A percentile compares a stretch with the other conserved stretches of the same genome.
Conservation (phyloP, 257 asterid species). For the Anisodus tanguticus region DNA sequence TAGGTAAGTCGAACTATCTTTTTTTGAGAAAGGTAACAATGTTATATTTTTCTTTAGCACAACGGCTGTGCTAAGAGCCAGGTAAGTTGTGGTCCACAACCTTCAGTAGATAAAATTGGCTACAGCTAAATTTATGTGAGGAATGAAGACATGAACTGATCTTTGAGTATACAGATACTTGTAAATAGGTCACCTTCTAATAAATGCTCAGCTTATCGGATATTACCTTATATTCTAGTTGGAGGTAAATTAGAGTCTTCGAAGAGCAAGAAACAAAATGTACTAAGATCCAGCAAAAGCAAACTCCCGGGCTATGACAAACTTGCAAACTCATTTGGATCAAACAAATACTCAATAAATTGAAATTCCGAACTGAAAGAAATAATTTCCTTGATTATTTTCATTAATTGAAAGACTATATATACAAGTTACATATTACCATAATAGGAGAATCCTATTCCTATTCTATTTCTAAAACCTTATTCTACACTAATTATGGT, state of each 20-base stretch:
- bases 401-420: too few species aligned
- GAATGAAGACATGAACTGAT: background rate
- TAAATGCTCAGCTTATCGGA: background rate
- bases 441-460: too few species aligned
- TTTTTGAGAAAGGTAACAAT: background rate
- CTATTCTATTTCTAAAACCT: too few species aligned
- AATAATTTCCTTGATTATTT: too few species aligned
- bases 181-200: conserved; percentile 1
- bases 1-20: background rate
- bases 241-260: background rate
- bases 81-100: background rate
- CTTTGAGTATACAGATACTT: background rate
- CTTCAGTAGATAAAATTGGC: background rate
- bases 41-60: background rate
- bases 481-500: too few species aligned
- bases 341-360: background rate
- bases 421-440: too few species aligned
- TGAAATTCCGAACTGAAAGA: too few species aligned
- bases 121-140: background rate
- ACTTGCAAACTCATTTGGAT: background rate
- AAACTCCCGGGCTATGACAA: background rate
- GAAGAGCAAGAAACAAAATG: background rate
- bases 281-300: background rate
- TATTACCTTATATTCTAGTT: background rate
- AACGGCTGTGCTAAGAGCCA: background rate